Base-by-base conservation (phyloP, 352 stramenopile species). In the Globisporangium abappressorium region DNA sequence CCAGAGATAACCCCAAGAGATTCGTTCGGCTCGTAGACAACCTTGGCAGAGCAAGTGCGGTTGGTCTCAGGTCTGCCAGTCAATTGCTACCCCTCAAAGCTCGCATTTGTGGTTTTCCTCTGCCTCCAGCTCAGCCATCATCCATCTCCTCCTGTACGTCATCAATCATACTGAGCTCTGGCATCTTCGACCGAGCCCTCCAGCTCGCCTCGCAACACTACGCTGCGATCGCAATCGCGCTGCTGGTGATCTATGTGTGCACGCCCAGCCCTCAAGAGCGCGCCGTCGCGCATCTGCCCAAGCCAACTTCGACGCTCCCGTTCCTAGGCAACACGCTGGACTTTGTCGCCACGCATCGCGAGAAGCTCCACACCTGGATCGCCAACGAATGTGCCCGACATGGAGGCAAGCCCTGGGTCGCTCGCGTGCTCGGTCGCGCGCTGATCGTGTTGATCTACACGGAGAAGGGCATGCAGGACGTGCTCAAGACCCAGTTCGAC, bases 401-500 rank as follows among this genome's bases (percentile, higher is more conserved):
- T 33, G 14, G 78, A 24, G 69, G 33, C 15, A 64, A 78, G 38
- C 60, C 76, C 60, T 90, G 80, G 76, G 70, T 74, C 57, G 64
- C 85, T 15, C 51, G 69, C 6, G 69, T 84, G 28, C 62, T 84
- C 0, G 78, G 75, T 0, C 68, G 66, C 34, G 57, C 75, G 2
- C 71, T 71, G 7, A 81, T 65, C 8, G 69, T 89, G 34, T 69
- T 91, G 28, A 20, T 91, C 0, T 78, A 69, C 4, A 79, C 73
- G 0, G 65, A 73, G 1, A 68, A 77, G 53, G 61, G 70, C 5
- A 74, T 89, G 4, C 74, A 87, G 34, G 80, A 91, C 53, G 71
- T 85, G 20, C 65, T 84, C 34, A 81, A 82, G 64, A 77, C 66
- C 14, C 79, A 94, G 47, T 85, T 87, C 59, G 71, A 87, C 51